Conservation (phyloP, 176 grass and related monocot genomes). For the Phragmites australis region DNA sequence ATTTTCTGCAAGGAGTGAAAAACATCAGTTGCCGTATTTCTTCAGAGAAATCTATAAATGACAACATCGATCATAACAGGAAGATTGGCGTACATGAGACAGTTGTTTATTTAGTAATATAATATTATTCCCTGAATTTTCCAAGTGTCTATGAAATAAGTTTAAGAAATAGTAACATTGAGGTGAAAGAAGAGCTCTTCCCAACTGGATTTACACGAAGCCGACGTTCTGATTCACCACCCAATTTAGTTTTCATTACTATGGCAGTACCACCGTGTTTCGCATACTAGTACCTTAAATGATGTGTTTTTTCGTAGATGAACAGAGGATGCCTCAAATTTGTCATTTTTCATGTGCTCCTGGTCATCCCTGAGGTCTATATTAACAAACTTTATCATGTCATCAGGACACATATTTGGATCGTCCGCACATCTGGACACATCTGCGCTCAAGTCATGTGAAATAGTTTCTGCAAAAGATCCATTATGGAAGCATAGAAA, state of each 20-base stretch:
- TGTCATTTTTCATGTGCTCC: slow-evolving; percentile 2
- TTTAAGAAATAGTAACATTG: slow-evolving; percentile 7
- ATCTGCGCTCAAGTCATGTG: slow-evolving; percentile 7
- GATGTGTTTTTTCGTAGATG: slow-evolving; percentile 31
- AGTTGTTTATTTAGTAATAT: background rate
- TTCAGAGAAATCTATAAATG: background rate
- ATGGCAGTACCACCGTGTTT: background rate
- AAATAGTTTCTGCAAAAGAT: slow-evolving; percentile 18
- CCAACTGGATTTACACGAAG: background rate
- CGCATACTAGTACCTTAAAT: slow-evolving; percentile 49
- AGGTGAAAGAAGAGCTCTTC: background rate
- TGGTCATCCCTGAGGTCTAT: background rate
- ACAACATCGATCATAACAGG: background rate
- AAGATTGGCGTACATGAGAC: background rate
- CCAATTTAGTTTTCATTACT: background rate
- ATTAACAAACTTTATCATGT: slow-evolving; percentile 7
- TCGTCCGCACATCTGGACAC: background rate
- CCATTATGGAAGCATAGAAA: background rate
- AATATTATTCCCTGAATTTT: background rate
- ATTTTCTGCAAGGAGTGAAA: slow-evolving; percentile 34
- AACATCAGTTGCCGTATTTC: slow-evolving; percentile 17
- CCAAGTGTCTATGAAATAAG: background rate
- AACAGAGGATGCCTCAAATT: background rate
- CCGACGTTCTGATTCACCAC: background rate
- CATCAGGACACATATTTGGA: background rate